Evolutionary conservation across 1,284 basidiomycete genomes (phyloP).

Genomic region (Apiotrichum montevideense): DNA sequence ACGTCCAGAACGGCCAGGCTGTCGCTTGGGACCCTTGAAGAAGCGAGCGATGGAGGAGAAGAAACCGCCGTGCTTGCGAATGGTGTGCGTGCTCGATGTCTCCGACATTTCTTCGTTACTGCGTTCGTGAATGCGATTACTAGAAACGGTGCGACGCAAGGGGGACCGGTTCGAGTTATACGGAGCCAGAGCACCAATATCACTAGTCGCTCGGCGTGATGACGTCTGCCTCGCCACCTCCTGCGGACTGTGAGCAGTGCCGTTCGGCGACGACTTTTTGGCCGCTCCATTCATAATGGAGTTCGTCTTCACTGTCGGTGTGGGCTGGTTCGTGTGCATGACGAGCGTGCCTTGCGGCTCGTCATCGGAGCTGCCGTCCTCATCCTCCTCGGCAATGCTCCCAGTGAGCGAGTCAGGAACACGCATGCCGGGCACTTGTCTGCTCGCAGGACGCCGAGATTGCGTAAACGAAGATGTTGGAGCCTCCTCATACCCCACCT

Average conservation of each 20-base stretch:
- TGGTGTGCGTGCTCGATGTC: conserved; percentile 29
- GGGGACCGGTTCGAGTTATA: conserved; percentile 9
- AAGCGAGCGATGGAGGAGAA: conserved; percentile 40
- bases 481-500: conserved; percentile 38
- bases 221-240: background rate
- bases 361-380: conserved; percentile 38
- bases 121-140: conserved; percentile 19
- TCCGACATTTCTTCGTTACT: conserved; percentile 23
- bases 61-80: conserved; percentile 34
- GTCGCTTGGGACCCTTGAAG: conserved; percentile 28
- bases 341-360: conserved; percentile 32
- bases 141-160: conserved; percentile 37
- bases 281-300: background rate
- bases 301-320: background rate
- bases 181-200: conserved; percentile 27
- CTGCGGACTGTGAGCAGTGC: background rate
- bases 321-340: conserved; percentile 37
- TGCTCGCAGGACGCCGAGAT: background rate
- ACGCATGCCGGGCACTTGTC: conserved; percentile 10
- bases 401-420: conserved; percentile 37
- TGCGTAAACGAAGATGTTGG: background rate
- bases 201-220: conserved; percentile 33
- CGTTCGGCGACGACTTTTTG: background rate
- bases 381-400: conserved; percentile 45
- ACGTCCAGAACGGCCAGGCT: conserved; percentile 21